Evolutionary conservation across 768 basidiomycete species (phyloP).

Genomic region (Epithele typhae): DNA sequence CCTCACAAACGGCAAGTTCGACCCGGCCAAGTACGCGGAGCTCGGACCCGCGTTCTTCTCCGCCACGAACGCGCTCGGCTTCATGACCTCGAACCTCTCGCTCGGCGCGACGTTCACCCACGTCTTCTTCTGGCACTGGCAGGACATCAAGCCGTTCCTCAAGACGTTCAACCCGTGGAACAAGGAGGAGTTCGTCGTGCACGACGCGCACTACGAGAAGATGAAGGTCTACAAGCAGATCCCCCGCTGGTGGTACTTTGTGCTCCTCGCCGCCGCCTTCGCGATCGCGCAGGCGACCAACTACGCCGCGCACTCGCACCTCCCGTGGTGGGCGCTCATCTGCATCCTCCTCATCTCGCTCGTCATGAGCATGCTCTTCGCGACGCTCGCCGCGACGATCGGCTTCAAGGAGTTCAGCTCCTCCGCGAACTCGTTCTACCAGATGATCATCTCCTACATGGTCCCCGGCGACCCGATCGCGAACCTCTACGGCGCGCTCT

Average conservation of each 20-base stretch:
- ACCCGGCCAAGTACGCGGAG: conserved; percentile 22
- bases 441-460: conserved; percentile 26
- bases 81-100: conserved; percentile 31
- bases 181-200: conserved; percentile 22
- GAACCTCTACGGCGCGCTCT: conserved; percentile 40
- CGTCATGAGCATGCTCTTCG: conserved; percentile 50
- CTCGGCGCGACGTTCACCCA: conserved; percentile 31
- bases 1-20: conserved; percentile 35
- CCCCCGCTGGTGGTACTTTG: conserved; percentile 50
- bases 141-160: conserved; percentile 32
- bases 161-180: conserved; percentile 32
- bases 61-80: conserved; percentile 31
- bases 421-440: conserved; percentile 27
- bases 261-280: conserved; percentile 39
- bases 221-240: conserved; percentile 47
- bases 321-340: conserved; percentile 52
- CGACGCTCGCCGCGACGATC: conserved; percentile 41
- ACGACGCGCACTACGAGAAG: conserved; percentile 48
- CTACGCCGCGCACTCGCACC: conserved; percentile 47
- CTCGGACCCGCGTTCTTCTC: conserved; percentile 34
- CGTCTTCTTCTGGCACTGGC: conserved; percentile 34
- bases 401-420: conserved; percentile 24
- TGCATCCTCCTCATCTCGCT: conserved; percentile 49
- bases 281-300: conserved; percentile 43
- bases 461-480: conserved; percentile 26